A percentile compares a stretch with the other conserved stretches of the same genome.
phyloP scores from a whole-genome alignment of 1,284 basidiomycete genomes.

The Ustilago bromivora region DNA sequence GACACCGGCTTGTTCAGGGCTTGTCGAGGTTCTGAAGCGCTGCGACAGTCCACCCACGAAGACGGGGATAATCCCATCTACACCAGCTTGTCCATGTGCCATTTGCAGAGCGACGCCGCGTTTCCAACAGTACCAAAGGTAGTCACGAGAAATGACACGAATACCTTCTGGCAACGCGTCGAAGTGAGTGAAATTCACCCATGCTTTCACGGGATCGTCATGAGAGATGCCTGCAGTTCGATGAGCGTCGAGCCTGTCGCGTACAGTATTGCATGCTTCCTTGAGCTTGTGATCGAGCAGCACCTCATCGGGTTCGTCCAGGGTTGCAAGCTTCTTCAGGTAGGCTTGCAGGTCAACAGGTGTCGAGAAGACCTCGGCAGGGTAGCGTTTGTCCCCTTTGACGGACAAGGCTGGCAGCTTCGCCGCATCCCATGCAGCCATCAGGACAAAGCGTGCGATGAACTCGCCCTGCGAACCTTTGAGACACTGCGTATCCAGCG shows the following conservation, averaged over 20 bases:
- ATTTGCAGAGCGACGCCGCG: constrained; percentile 19
- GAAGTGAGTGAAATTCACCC: constrained; percentile 22
- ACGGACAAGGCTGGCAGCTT: neutral
- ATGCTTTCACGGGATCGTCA: neutral
- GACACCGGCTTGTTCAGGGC: neutral
- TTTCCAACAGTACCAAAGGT: constrained; percentile 31
- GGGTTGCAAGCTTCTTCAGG: neutral
- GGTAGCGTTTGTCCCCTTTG: neutral
- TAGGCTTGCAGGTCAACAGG: neutral
- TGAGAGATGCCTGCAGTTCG: neutral
- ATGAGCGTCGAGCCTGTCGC: neutral
- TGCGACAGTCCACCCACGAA: constrained; percentile 9
- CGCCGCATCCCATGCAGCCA: constrained; percentile 16
- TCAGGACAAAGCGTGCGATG: constrained; percentile 9
- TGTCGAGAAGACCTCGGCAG: neutral
- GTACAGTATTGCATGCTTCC: neutral
- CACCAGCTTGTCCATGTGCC: constrained; percentile 2
- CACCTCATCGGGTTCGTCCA: neutral
- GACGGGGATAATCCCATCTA: constrained; percentile 27
- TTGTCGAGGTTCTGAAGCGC: neutral
- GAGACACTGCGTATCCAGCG: constrained; percentile 1
- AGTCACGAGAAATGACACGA: constrained; percentile 6
- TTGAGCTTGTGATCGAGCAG: neutral
- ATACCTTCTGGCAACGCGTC: neutral
- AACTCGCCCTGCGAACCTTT: constrained; percentile 25